Conservation (phyloP, 495 filamentous ascomycete genomes). For the Penicillium ucsense region DNA sequence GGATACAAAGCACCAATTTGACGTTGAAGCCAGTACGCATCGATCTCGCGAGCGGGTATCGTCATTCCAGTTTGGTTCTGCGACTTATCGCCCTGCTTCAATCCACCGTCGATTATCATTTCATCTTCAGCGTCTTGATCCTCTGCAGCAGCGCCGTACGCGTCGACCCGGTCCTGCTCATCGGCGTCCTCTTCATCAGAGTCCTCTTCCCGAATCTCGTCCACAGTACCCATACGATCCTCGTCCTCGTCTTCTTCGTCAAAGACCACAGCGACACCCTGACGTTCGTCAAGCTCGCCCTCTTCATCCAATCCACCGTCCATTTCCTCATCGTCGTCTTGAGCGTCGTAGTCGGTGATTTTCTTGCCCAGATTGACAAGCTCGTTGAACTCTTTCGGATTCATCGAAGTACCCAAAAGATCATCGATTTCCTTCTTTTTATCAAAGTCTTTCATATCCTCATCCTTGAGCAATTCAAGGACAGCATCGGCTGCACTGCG, state of each 20-base stretch:
- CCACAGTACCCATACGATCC: conserved; percentile 58
- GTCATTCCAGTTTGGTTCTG: conserved; percentile 45
- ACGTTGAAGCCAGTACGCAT: conserved; percentile 94
- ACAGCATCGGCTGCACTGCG: conserved; percentile 92
- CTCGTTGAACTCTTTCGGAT: conserved; percentile 91
- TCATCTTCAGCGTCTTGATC: conserved; percentile 47
- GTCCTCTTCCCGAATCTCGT: conserved; percentile 74
- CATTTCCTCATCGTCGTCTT: conserved; percentile 92
- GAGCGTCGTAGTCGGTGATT: conserved; percentile 96
- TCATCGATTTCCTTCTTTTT: conserved; percentile 98
- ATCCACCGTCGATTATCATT: conserved; percentile 68
- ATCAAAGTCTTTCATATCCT: conserved; percentile 92
- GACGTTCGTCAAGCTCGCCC: conserved; percentile 78
- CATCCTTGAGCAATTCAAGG: conserved; percentile 86
- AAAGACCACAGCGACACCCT: conserved; percentile 96
- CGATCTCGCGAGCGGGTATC: conserved; percentile 77
- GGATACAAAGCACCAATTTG: conserved; percentile 80
- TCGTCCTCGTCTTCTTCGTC: conserved; percentile 91
- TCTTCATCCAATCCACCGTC: conserved; percentile 52
- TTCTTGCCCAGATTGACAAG: conserved; percentile 96
- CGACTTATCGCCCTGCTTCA: conserved; percentile 28
- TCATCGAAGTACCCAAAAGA: conserved; percentile 70
- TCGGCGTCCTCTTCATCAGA: conserved; percentile 64
- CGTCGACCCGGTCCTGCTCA: conserved; percentile 34
- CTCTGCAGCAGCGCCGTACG: conserved; percentile 44